Conservation (phyloP, 495 filamentous ascomycete species). For the Penicillium atrosanguineum region DNA sequence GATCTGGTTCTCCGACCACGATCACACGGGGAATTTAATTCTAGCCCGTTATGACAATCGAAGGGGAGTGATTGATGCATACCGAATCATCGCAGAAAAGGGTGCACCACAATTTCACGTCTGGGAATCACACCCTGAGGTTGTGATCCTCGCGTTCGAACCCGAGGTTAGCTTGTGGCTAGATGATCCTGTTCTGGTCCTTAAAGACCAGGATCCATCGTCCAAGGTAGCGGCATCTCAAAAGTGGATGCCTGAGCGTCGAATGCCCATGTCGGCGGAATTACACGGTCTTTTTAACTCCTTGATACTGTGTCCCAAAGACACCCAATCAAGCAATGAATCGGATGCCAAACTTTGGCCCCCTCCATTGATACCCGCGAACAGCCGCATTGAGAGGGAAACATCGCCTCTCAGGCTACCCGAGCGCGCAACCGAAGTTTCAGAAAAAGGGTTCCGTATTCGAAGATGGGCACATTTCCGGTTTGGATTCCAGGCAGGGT, state of each 20-base stretch:
- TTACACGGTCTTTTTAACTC: slow-evolving; percentile 44
- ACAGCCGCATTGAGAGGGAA: slow-evolving; percentile 28
- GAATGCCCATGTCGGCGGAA: slow-evolving; percentile 55
- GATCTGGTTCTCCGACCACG: slow-evolving; percentile 80
- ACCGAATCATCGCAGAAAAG: slow-evolving; percentile 68
- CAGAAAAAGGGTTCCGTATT: slow-evolving; percentile 66
- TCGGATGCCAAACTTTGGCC: slow-evolving; percentile 64
- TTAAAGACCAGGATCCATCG: slow-evolving; percentile 39
- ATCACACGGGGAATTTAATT: slow-evolving; percentile 67
- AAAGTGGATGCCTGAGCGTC: slow-evolving; percentile 32
- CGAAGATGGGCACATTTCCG: slow-evolving; percentile 66
- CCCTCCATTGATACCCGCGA: slow-evolving; percentile 63
- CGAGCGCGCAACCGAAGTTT: slow-evolving; percentile 48
- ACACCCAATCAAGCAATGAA: slow-evolving; percentile 24
- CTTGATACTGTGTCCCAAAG: slow-evolving; percentile 43
- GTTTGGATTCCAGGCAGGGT: slow-evolving; percentile 30
- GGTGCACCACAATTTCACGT: slow-evolving; percentile 45
- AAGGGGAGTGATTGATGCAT: slow-evolving; percentile 74
- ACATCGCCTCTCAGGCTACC: slow-evolving; percentile 37
- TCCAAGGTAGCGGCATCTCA: slow-evolving; percentile 23
- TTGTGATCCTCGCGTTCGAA: slow-evolving; percentile 71
- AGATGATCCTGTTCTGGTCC: slow-evolving; percentile 66
- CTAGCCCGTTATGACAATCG: slow-evolving; percentile 69
- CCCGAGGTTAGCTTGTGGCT: slow-evolving; percentile 67
- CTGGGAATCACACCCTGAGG: slow-evolving; percentile 65